phyloP scores from a whole-genome alignment of 2,329 filamentous ascomycete genomes.

The Aspergillus vadensis region DNA sequence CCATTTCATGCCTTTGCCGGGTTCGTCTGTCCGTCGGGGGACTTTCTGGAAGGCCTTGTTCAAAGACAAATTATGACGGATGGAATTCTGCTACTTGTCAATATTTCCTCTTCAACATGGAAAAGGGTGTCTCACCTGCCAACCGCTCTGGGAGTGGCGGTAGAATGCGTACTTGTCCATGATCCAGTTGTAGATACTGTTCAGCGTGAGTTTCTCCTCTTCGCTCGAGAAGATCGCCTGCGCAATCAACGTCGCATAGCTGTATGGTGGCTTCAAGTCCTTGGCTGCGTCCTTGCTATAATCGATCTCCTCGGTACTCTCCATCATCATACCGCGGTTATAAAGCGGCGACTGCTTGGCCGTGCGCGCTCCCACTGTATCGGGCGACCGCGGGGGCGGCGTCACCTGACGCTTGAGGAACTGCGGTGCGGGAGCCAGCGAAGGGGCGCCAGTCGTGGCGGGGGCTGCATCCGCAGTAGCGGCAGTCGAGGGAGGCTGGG shows the following conservation, averaged over 20 bases:
- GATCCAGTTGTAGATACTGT: slow-evolving; percentile 93
- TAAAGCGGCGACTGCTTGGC: slow-evolving; percentile 52
- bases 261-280: slow-evolving; percentile 92
- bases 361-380: slow-evolving; percentile 42
- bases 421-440: slow-evolving; percentile 47
- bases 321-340: slow-evolving; percentile 55
- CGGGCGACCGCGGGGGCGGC: slow-evolving; percentile 43
- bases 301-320: slow-evolving; percentile 55
- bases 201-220: slow-evolving; percentile 86
- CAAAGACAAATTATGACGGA: slow-evolving; percentile 91
- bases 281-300: slow-evolving; percentile 77
- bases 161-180: slow-evolving; percentile 92
- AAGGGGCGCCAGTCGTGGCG: slow-evolving; percentile 33
- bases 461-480: slow-evolving; percentile 22
- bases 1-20: slow-evolving; percentile 99
- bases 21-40: slow-evolving; percentile 87
- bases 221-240: slow-evolving; percentile 87
- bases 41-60: slow-evolving; percentile 96
- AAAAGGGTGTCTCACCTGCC: slow-evolving; percentile 69
- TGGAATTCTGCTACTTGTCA: slow-evolving; percentile 71
- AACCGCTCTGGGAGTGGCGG: slow-evolving; percentile 78
- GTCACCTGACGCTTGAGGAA: slow-evolving; percentile 48
- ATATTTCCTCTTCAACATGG: neutral
- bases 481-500: slow-evolving; percentile 27
- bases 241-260: slow-evolving; percentile 95